phyloP scores from a whole-genome alignment of 257 asterid species.

The Leonotis leonurus region DNA sequence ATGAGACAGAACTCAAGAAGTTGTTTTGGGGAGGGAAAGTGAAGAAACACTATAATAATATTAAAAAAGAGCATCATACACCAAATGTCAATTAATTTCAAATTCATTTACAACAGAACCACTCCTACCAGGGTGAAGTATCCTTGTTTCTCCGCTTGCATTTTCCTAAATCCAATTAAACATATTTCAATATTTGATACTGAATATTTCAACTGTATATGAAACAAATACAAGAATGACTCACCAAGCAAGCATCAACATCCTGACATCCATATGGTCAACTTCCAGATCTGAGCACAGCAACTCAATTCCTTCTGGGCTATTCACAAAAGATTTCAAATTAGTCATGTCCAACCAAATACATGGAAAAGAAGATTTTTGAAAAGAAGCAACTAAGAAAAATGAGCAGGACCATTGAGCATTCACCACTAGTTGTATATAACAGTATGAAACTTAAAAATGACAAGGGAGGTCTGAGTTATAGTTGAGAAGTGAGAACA shows the following conservation, averaged over 20 bases:
- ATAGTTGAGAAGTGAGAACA: too few relatives aligned
- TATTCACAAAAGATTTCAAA: constrained; percentile 25
- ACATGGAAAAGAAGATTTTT: neutral
- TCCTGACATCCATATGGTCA: constrained; percentile 72
- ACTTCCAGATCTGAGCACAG: constrained; percentile 77
- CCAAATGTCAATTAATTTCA: neutral
- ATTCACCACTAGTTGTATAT: neutral
- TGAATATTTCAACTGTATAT: neutral
- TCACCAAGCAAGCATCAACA: constrained; percentile 91
- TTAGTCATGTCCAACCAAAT: constrained; percentile 14
- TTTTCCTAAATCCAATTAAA: constrained; percentile 52
- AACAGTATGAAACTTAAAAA: neutral
- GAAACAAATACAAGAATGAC: constrained; percentile 12
- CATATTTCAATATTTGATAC: constrained; percentile 17
- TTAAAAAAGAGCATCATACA: neutral
- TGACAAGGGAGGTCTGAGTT: too few relatives aligned
- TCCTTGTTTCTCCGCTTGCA: constrained; percentile 91
- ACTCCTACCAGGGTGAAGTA: constrained; percentile 74
- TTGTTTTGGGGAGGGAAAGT: neutral
- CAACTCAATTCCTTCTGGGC: constrained; percentile 88
- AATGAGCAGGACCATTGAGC: neutral
- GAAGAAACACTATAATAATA: too few relatives aligned
- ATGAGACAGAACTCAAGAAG: neutral
- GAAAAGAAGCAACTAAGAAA: neutral
- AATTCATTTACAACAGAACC: neutral